phyloP scores from a whole-genome alignment of 148 eudicot species.

The Spergularia marina region DNA sequence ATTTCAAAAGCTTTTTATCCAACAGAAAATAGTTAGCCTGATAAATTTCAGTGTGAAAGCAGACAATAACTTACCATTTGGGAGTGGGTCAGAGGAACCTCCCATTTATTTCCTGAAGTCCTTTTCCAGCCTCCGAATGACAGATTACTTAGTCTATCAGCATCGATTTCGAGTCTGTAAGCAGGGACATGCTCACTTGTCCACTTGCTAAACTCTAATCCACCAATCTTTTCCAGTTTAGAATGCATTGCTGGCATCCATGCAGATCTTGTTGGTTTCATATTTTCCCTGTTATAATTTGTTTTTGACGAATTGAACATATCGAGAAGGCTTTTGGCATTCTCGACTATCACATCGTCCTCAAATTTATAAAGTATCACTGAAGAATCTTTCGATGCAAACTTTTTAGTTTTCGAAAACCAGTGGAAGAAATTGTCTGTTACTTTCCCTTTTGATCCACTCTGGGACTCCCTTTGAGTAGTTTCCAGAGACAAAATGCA shows the following conservation, averaged over 20 bases:
- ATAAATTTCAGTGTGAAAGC: constrained; percentile 6
- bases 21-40: background rate
- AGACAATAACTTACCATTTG: constrained; percentile 70
- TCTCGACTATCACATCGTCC: constrained; percentile 54
- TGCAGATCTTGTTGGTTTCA: constrained; percentile 36
- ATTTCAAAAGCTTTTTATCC: background rate
- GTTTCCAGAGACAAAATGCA: constrained; percentile 60
- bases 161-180: constrained; percentile 66
- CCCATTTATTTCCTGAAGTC: constrained; percentile 49
- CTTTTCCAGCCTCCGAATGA: constrained; percentile 74
- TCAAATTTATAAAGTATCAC: constrained; percentile 50
- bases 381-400: constrained; percentile 62
- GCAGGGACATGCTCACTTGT: constrained; percentile 65
- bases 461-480: constrained; percentile 46
- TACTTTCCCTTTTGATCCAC: constrained; percentile 33
- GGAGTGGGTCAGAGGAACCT: constrained; percentile 75
- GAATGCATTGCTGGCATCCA: constrained; percentile 46
- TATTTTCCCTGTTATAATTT: constrained; percentile 31
- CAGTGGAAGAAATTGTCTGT: constrained; percentile 38
- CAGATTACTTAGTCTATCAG: constrained; percentile 34
- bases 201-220: constrained; percentile 77
- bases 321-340: constrained; percentile 57
- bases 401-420: constrained; percentile 47
- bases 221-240: constrained; percentile 77
- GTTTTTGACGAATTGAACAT: constrained; percentile 44